Conservation (phyloP, 768 basidiomycete genomes). For the Mycena sanguinolenta region DNA sequence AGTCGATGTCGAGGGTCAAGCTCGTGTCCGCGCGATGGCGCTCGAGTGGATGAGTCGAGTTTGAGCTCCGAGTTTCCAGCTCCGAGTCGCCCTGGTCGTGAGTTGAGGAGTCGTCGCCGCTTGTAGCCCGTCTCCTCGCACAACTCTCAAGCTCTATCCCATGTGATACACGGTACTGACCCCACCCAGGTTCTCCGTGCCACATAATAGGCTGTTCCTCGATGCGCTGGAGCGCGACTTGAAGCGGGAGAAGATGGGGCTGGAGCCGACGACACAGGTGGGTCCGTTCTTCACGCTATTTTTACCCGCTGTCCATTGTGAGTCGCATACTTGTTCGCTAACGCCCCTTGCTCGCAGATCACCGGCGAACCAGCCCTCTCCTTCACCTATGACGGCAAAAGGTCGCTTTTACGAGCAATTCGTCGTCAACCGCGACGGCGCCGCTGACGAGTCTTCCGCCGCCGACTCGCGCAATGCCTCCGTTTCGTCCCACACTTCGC, state of each 20-base stretch:
- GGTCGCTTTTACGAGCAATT: slow-evolving; percentile 93
- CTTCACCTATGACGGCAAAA: slow-evolving; percentile 89
- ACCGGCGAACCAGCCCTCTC: slow-evolving; percentile 87
- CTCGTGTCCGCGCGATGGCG: too few species aligned
- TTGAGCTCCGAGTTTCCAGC: too few species aligned
- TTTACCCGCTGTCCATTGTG: too few species aligned
- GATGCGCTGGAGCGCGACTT: slow-evolving; percentile 97
- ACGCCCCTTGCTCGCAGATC: slow-evolving; percentile 45
- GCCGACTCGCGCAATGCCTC: slow-evolving; percentile 36
- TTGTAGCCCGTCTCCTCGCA: too few species aligned
- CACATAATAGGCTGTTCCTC: slow-evolving; percentile 95
- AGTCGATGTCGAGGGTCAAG: too few species aligned
- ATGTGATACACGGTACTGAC: background rate
- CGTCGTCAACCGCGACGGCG: slow-evolving; percentile 50
- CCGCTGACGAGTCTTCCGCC: slow-evolving; percentile 24
- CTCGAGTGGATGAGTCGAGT: too few species aligned
- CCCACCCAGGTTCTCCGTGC: slow-evolving; percentile 88
- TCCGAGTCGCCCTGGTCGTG: too few species aligned
- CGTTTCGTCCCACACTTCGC: slow-evolving; percentile 29
- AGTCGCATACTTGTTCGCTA: too few species aligned
- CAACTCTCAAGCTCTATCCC: slow-evolving; percentile 7
- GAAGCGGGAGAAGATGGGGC: slow-evolving; percentile 93
- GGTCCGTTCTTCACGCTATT: background rate
- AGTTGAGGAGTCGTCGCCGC: too few species aligned
- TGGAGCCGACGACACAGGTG: slow-evolving; percentile 83